Conservation (phyloP, 2,329 filamentous ascomycete species). For the Fusarium chlamydosporum region DNA sequence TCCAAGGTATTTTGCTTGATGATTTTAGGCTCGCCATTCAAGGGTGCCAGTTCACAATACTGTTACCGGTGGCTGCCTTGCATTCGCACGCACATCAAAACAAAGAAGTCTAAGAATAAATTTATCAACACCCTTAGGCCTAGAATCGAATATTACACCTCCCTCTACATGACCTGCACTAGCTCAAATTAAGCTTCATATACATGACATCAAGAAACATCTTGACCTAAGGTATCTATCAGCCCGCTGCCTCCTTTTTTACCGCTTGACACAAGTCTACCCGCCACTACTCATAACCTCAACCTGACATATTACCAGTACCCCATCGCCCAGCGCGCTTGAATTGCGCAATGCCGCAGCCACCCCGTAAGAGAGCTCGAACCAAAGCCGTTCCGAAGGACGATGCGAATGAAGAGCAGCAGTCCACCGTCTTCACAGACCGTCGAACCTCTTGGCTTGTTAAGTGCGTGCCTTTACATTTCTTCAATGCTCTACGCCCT, state of each 20-base stretch:
- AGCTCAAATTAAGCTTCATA: not conserved
- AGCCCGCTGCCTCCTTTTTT: not conserved
- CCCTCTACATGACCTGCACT: not conserved
- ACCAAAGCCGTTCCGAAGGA: constrained; percentile 28
- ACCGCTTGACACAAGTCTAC: not conserved
- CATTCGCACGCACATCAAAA: constrained; percentile 4
- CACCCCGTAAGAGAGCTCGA: constrained; percentile 42
- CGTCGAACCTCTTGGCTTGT: constrained; percentile 55
- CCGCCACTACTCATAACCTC: not conserved
- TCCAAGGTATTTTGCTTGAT: constrained; percentile 8
- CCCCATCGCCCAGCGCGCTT: not conserved
- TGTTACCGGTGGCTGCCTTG: not conserved
- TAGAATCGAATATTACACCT: not conserved
- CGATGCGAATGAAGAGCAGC: constrained; percentile 41
- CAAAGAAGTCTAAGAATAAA: not conserved
- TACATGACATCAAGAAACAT: not conserved
- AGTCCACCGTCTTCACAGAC: constrained; percentile 50
- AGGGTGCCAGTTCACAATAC: not conserved
- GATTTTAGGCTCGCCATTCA: not conserved
- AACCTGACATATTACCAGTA: not conserved
- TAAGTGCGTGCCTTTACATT: constrained; percentile 48
- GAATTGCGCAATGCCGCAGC: constrained; percentile 25
- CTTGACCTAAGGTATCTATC: not conserved
- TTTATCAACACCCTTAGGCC: not conserved
- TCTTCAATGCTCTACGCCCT: not conserved